These are phyloP conservation scores for Candida chauliodis DNA, from an alignment of 805 yeast species.

Conservation along the genomic window DNA sequence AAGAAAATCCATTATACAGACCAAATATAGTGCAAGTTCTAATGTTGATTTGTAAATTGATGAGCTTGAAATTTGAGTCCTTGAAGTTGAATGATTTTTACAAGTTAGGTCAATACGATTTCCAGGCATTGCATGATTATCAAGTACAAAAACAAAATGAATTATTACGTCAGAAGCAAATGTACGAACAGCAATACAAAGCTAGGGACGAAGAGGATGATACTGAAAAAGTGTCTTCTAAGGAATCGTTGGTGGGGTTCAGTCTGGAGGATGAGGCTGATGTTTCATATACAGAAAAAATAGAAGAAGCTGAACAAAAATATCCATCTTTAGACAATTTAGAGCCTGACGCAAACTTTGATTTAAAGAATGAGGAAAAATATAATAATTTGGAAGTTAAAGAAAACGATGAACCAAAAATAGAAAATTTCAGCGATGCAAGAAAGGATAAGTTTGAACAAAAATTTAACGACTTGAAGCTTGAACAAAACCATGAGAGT, in stretches of 20 bases:
- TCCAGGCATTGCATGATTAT: constrained; percentile 51
- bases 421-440: background rate
- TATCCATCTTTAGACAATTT: constrained; percentile 40
- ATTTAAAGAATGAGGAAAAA: background rate
- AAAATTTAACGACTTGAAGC: background rate
- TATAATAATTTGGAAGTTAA: background rate
- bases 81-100: constrained; percentile 42
- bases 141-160: constrained; percentile 39
- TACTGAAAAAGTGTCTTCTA: background rate
- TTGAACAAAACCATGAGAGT: background rate
- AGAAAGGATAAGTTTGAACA: background rate
- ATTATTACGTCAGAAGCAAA: constrained; percentile 31
- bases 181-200: constrained; percentile 38
- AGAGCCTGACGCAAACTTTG: background rate
- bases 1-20: constrained; percentile 75
- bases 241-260: constrained; percentile 7
- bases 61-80: constrained; percentile 28
- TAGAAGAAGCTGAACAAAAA: constrained; percentile 47
- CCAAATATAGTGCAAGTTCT: constrained; percentile 87
- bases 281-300: constrained; percentile 32
- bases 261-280: constrained; percentile 8
- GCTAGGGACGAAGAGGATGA: constrained; percentile 2
- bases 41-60: constrained; percentile 55
- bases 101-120: constrained; percentile 52
- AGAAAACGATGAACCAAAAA: background rate